Percentiles rank a stretch among this genome's conserved stretches.
These are phyloP conservation scores for Primulina huaijiensis DNA, from an alignment of 257 asterid genomes.

Conservation along the genomic window DNA sequence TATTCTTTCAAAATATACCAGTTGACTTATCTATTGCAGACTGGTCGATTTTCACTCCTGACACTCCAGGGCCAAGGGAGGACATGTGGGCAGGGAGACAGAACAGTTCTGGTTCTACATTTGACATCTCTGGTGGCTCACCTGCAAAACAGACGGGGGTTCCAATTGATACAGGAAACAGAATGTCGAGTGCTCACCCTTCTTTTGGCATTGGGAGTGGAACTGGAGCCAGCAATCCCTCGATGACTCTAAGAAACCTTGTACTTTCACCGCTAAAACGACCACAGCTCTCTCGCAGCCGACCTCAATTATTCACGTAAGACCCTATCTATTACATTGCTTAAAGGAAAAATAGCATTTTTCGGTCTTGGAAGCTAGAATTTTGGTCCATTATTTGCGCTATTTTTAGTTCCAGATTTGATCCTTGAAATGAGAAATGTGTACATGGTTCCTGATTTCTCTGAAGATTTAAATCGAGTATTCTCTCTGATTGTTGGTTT, in stretches of 20 bases:
- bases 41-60: constrained; percentile 85
- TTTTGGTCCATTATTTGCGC: not conserved
- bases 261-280: constrained; percentile 85
- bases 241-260: constrained; percentile 76
- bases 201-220: constrained; percentile 51
- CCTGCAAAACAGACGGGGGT: constrained; percentile 56
- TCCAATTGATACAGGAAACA: constrained; percentile 60
- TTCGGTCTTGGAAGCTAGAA: not conserved
- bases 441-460: not conserved
- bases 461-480: not conserved
- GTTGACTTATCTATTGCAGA: constrained; percentile 77
- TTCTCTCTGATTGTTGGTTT: not conserved
- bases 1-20: constrained; percentile 45
- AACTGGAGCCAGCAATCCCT: constrained; percentile 62
- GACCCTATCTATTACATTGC: constrained; percentile 24
- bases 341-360: constrained; percentile 19
- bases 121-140: constrained; percentile 59
- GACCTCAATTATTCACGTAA: constrained; percentile 78
- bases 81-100: constrained; percentile 77
- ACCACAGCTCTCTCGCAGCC: constrained; percentile 78
- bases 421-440: too few species aligned
- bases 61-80: constrained; percentile 98
- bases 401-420: not conserved
- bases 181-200: constrained; percentile 49
- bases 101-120: constrained; percentile 48